Conservation (phyloP, 345 rosid genomes). For the Rhodamnia argentea region DNA sequence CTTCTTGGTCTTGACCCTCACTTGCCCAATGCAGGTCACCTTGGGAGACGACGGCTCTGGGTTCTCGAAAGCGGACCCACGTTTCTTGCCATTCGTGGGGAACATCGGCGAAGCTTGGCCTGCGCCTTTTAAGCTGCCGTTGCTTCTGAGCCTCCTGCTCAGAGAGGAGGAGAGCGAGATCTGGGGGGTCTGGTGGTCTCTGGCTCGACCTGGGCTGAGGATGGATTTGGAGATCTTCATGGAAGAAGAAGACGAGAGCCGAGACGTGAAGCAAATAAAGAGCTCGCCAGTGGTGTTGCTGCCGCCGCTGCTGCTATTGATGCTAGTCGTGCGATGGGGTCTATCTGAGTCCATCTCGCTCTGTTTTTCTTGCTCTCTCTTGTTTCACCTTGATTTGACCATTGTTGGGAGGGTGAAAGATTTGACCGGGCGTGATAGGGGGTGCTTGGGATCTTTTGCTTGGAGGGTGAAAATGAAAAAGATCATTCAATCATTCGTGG, state of each 20-base stretch:
- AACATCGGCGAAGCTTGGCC: slow-evolving; percentile 85
- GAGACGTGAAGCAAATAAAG: slow-evolving; percentile 81
- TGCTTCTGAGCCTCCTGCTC: slow-evolving; percentile 58
- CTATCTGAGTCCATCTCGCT: slow-evolving; percentile 40
- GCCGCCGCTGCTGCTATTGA: slow-evolving; percentile 22
- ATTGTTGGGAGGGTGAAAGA: not conserved
- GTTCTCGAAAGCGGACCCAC: slow-evolving; percentile 56
- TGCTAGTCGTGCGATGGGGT: slow-evolving; percentile 57
- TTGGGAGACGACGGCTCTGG: slow-evolving; percentile 93
- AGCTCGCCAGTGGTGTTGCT: slow-evolving; percentile 33
- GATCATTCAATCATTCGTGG: not conserved
- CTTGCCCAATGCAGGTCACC: slow-evolving; percentile 97
- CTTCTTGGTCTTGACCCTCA: slow-evolving; percentile 93
- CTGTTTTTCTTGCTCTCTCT: not conserved
- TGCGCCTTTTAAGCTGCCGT: slow-evolving; percentile 65
- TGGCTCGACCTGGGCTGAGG: slow-evolving; percentile 56
- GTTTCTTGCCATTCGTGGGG: slow-evolving; percentile 41
- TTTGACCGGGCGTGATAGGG: not conserved
- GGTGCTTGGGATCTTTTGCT: not conserved
- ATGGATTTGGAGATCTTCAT: slow-evolving; percentile 80
- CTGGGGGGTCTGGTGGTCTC: slow-evolving; percentile 36
- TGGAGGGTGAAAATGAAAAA: not conserved
- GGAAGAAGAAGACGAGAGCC: slow-evolving; percentile 79
- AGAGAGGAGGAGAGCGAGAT: slow-evolving; percentile 78
- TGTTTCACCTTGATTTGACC: slow-evolving; percentile 21